phyloP scores from a whole-genome alignment of 2,329 filamentous ascomycete genomes.

The Xylariomycetidae sp. region DNA sequence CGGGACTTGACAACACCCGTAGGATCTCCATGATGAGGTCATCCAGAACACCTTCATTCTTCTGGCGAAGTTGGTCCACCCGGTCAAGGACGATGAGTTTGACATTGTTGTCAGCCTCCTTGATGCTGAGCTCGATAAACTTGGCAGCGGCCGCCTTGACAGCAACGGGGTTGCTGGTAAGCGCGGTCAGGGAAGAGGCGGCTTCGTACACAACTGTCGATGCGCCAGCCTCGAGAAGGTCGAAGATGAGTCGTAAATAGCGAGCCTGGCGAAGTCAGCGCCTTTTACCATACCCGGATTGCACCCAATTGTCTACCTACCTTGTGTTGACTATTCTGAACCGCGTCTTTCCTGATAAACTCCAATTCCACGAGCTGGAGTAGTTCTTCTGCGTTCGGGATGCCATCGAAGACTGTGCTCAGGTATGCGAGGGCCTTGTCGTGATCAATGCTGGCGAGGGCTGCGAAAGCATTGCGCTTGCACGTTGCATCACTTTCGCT shows the following conservation, averaged over 20 bases:
- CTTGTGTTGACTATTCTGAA: slow-evolving; percentile 93
- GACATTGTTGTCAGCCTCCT: slow-evolving; percentile 98
- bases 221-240: slow-evolving; percentile 85
- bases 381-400: slow-evolving; percentile 90
- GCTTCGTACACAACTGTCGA: slow-evolving; percentile 98
- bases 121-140: slow-evolving; percentile 95
- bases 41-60: slow-evolving; percentile 87
- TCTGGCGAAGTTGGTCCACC: slow-evolving; percentile 79
- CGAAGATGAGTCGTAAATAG: slow-evolving; percentile 92
- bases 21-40: slow-evolving; percentile 97
- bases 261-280: slow-evolving; percentile 56
- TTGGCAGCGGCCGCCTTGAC: slow-evolving; percentile 95
- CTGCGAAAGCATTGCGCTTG: slow-evolving; percentile 96
- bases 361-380: slow-evolving; percentile 91
- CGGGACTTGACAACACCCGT: slow-evolving; percentile 87
- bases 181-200: slow-evolving; percentile 85
- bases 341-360: slow-evolving; percentile 96
- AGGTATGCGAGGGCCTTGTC: slow-evolving; percentile 87
- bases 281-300: slow-evolving; percentile 1
- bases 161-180: slow-evolving; percentile 94
- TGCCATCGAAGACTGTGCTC: slow-evolving; percentile 83
- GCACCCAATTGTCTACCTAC: slow-evolving; percentile 36
- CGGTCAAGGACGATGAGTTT: slow-evolving; percentile 97
- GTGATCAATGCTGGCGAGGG: slow-evolving; percentile 85
- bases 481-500: slow-evolving; percentile 90